Percentiles rank a stretch among this genome's conserved stretches.
Evolutionary conservation across 2,329 filamentous ascomycete species (phyloP).

Genomic region (Ophiostoma piceae): DNA sequence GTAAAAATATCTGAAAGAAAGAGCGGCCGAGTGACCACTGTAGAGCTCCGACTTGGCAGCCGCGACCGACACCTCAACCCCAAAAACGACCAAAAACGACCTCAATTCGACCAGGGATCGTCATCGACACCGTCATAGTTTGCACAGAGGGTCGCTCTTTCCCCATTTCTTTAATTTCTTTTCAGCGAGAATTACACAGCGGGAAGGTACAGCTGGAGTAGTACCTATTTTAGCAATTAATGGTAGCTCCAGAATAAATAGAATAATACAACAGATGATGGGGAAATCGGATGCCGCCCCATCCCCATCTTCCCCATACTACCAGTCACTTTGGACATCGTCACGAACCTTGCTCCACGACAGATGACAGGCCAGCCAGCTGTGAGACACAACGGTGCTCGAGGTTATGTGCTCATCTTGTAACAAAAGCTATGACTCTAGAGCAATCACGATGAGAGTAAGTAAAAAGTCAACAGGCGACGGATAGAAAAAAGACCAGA

Average conservation of each 20-base stretch:
- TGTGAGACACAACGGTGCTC: background rate
- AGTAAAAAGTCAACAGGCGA: background rate
- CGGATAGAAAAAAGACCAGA: background rate
- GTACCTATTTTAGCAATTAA: background rate
- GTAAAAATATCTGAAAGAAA: background rate
- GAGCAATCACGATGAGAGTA: background rate
- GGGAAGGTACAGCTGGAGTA: background rate
- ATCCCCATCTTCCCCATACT: background rate
- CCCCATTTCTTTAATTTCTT: background rate
- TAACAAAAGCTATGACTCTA: background rate
- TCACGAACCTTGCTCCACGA: background rate
- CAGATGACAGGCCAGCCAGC: background rate
- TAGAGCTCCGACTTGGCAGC: slow-evolving; percentile 7
- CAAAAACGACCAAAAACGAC: background rate
- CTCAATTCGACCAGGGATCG: background rate
- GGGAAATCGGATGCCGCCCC: slow-evolving; percentile 1
- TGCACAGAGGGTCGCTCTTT: slow-evolving; percentile 1
- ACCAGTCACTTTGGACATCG: background rate
- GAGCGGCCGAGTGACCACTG: background rate
- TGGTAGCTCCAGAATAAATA: background rate
- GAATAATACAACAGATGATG: background rate
- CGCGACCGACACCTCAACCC: background rate
- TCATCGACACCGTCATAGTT: background rate
- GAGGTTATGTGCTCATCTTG: background rate
- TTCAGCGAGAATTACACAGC: background rate